Base-by-base conservation (phyloP, 495 filamentous ascomycete species). In the Ascobolus immersus region DNA sequence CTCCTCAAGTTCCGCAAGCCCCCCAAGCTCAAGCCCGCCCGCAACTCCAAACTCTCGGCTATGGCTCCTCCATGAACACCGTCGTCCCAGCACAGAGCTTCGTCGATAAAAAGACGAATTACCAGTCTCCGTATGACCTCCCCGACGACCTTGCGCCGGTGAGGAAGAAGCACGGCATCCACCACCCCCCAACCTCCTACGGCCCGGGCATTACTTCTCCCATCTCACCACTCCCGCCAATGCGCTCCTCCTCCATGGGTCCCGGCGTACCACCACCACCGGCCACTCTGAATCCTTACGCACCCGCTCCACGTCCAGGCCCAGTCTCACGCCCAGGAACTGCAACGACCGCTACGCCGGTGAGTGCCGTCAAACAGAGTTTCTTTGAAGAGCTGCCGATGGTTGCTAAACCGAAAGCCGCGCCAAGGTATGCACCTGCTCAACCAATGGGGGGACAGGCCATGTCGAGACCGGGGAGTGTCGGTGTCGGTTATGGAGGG, bases 361-460 rank as follows among this genome's bases (percentile, higher is more conserved):
- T n/a, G n/a, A n/a, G n/a, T n/a, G 56, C 47, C 37, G 41, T 45
- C 21, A 52, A 59, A 28, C 53, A 47, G 35, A 69, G 67, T 33
- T 93, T 93, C 50, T 93, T 82, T 41, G 84, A 90, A 49, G 86
- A 96, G 23, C 60, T 93, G 34, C 86, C 86, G 6, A 47, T 71
- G 37, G 47, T 62, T 23, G 44, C 65, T 37, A 71, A 62, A 41
- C 62, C 70, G 28, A 63, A 62, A 26, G 58, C 61, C 8, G 44
- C 55, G 7, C 22, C 7, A 7, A 25, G n/a, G n/a, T 25, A 25
- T 25, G 22, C 22, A 31, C 28, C 4, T 10, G 28, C 22, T n/a
- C 22, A 25, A n/a, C 22, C 44, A 4, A 36, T 47, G 24, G 40
- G 39, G 4, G 27, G 37, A 21, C 32, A 34, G n/a, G n/a, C n/a